Percentiles rank a stretch among this genome's conserved stretches.
These are phyloP conservation scores for Neurospora sp. DNA, from an alignment of 2,329 filamentous ascomycete genomes.

Conservation along the genomic window DNA sequence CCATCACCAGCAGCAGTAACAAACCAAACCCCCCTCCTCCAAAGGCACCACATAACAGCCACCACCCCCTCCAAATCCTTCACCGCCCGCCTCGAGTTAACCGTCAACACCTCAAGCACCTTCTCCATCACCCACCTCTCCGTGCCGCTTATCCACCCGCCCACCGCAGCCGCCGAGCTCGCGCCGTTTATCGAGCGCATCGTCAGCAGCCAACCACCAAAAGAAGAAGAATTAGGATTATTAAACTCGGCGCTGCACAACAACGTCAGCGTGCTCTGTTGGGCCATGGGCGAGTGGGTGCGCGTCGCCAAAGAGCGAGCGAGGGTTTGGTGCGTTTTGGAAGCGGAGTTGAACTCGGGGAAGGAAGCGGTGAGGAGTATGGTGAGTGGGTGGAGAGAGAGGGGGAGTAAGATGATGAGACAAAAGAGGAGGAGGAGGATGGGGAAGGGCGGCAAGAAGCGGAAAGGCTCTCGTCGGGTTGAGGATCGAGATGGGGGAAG, in stretches of 20 bases:
- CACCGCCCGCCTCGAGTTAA: slow-evolving; percentile 45
- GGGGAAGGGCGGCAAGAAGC: slow-evolving; percentile 3
- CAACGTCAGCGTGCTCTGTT: slow-evolving; percentile 51
- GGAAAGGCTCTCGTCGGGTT: neutral
- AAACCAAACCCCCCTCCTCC: slow-evolving; percentile 26
- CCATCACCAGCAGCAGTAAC: slow-evolving; percentile 4
- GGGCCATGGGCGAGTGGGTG: slow-evolving; percentile 61
- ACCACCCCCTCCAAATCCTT: slow-evolving; percentile 45
- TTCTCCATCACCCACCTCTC: slow-evolving; percentile 38
- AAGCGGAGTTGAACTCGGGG: slow-evolving; percentile 31
- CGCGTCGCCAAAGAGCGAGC: slow-evolving; percentile 51
- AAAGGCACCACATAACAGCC: slow-evolving; percentile 47
- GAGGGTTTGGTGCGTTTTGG: slow-evolving; percentile 49
- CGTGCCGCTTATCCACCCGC: slow-evolving; percentile 44
- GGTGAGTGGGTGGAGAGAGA: slow-evolving; percentile 22
- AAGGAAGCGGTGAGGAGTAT: slow-evolving; percentile 23
- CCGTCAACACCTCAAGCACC: slow-evolving; percentile 43
- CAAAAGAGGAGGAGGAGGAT: slow-evolving; percentile 13
- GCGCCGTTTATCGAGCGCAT: slow-evolving; percentile 39
- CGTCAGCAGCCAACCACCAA: slow-evolving; percentile 8
- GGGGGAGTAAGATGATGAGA: neutral
- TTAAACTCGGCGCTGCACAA: slow-evolving; percentile 27
- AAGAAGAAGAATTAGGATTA: neutral
- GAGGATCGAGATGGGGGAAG: slow-evolving; percentile 16
- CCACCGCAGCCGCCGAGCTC: slow-evolving; percentile 47